phyloP scores from a whole-genome alignment of 202 grass and related monocot genomes.

The Alloteropsis angusta region DNA sequence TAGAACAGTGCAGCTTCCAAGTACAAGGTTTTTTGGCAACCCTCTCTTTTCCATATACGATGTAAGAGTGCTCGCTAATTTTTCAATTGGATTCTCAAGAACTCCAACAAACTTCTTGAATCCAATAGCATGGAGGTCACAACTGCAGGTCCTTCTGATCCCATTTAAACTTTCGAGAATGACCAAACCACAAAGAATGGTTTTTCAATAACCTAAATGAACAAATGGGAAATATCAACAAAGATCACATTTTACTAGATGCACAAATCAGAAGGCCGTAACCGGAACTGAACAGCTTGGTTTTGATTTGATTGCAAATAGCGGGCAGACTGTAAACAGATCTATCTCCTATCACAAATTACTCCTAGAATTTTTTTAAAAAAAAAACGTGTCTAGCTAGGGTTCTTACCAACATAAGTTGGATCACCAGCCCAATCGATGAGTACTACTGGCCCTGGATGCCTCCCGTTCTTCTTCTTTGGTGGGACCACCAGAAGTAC shows the following conservation, averaged over 20 bases:
- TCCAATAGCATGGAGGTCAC: slow-evolving; percentile 80
- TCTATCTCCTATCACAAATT: background rate
- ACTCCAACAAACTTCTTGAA: slow-evolving; percentile 97
- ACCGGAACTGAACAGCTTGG: no score
- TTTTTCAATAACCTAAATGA: slow-evolving; percentile 7
- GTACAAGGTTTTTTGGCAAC: slow-evolving; percentile 74
- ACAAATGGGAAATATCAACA: slow-evolving; percentile 6
- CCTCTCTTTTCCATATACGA: slow-evolving; percentile 74
- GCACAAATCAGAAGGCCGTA: background rate
- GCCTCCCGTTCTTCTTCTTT: background rate
- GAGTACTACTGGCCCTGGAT: background rate
- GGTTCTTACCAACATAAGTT: background rate
- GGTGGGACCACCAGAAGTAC: no score
- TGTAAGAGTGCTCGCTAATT: slow-evolving; percentile 60
- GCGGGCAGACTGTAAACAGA: background rate
- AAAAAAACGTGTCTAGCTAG: background rate
- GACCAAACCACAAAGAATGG: background rate
- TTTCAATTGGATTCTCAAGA: slow-evolving; percentile 90
- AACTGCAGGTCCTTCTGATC: slow-evolving; percentile 88
- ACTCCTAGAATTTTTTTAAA: background rate
- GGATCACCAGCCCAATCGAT: background rate
- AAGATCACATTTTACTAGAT: background rate
- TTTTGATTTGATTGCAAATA: no score
- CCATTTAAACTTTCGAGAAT: slow-evolving; percentile 49
- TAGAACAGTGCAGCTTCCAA: slow-evolving; percentile 75